Conservation (phyloP, 768 basidiomycete species). For the Russula lepida region DNA sequence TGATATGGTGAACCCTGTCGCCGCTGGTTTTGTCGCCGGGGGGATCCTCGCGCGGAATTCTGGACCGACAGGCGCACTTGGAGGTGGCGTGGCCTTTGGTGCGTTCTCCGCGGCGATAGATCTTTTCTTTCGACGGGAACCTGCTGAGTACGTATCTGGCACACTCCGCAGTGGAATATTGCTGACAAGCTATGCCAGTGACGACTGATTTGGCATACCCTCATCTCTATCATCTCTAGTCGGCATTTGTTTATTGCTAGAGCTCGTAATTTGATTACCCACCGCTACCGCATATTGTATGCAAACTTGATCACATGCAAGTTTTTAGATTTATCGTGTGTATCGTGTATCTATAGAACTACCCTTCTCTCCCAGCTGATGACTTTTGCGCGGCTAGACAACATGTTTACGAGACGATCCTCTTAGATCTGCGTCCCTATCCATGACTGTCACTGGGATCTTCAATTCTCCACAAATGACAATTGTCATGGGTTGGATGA, state of each 20-base stretch:
- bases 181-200: constrained; percentile 8
- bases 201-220: constrained; percentile 3
- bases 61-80: constrained; percentile 78
- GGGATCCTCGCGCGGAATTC: constrained; percentile 81
- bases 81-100: constrained; percentile 86
- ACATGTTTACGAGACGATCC: background rate
- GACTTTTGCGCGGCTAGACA: background rate
- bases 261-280: background rate
- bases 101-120: constrained; percentile 92
- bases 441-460: background rate
- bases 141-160: constrained; percentile 53
- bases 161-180: background rate
- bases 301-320: background rate
- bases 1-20: constrained; percentile 86
- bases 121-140: constrained; percentile 68
- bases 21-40: constrained; percentile 82
- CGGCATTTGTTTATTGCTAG: background rate
- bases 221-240: background rate
- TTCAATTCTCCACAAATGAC: background rate
- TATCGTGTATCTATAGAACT: background rate
- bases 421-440: background rate
- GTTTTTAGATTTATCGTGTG: background rate
- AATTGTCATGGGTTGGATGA: background rate
- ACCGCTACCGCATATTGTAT: background rate
- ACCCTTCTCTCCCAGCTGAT: background rate